These are phyloP conservation scores for Termitomyces sp. DNA, from an alignment of 1,284 basidiomycete species.

Conservation along the genomic window DNA sequence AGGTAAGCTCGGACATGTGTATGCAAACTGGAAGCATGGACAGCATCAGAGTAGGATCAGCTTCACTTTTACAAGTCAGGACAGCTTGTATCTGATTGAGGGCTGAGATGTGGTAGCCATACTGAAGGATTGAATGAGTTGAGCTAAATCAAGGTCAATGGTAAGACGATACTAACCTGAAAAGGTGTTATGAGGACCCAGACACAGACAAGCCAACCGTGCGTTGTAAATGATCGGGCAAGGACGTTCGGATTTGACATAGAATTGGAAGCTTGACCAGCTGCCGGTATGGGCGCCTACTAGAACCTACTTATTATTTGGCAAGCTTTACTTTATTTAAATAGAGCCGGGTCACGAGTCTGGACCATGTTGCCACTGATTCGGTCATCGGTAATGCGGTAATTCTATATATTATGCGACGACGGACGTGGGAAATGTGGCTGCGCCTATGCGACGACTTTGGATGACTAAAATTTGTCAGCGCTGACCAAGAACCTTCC, in stretches of 20 bases:
- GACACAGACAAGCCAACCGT: slow-evolving; percentile 55
- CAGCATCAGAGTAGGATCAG: slow-evolving; percentile 18
- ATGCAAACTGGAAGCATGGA: slow-evolving; percentile 62
- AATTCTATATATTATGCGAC: no score
- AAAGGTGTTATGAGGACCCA: slow-evolving; percentile 65
- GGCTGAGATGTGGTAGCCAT: slow-evolving; percentile 81
- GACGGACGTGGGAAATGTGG: no score
- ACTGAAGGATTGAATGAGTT: slow-evolving; percentile 31
- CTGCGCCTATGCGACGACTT: no score
- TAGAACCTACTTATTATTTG: no score
- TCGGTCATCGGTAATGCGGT: not conserved
- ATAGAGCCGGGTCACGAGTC: not conserved
- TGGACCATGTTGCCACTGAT: not conserved
- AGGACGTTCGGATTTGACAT: slow-evolving; percentile 6
- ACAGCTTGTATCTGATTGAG: slow-evolving; percentile 83
- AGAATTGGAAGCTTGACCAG: not conserved
- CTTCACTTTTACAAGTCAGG: slow-evolving; percentile 56
- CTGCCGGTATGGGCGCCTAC: not conserved
- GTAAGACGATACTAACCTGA: slow-evolving; percentile 37
- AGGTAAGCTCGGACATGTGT: slow-evolving; percentile 69
- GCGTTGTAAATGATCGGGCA: slow-evolving; percentile 41
- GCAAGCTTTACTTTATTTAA: no score
- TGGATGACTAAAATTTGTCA: no score
- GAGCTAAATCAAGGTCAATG: slow-evolving; percentile 1
- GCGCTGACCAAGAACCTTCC: no score